Evolutionary conservation across 495 filamentous ascomycete genomes (phyloP), one percentile per base, ranked within the genome.

Genomic region (Clohesyomyces aquaticus): DNA sequence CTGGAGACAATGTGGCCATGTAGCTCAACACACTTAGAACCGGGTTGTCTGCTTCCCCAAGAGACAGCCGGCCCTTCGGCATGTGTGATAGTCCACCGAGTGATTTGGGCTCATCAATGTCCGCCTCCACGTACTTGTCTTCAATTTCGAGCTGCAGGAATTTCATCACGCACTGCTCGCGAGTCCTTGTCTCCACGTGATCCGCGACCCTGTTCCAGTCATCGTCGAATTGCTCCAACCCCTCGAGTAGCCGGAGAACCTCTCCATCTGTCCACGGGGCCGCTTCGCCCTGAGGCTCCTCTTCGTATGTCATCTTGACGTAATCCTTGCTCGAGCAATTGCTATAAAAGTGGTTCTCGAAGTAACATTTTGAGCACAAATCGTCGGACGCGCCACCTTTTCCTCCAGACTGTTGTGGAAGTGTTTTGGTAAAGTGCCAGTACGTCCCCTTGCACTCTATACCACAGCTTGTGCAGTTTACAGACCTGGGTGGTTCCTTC

Each of bases 11-110:
- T 63, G 88, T 85, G 45, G 91, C 93, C 1, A 98, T 82, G 79
- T 96, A 98, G 54, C 89, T 88, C 38, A 98, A 87, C 23, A 98
- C 94, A 28, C 91, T 95, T 80, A 98, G 86, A 49, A 97, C 90
- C 1, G 94, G 92, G 77, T 98, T 98, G 72, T 98, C 95, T 1
- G 86, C 84, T 69, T 93, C 88, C 68, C 80, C 88, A 76, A 98
- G 91, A 0, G 94, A 94, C 9, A 94, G 82, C 38, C 90, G 84
- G 28, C 91, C 91, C 59, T 79, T 79, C 53, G 81, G 83, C 22
- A 91, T 75, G 71, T 85, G 81, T 45, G 84, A 78, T 25, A 91
- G 80, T 29, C 84, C 78, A 4, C 82, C 27, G 21, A 63, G 14
- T 28, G 55, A 63, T 12, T 57, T 80, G 0, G 82, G 42, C 35